A percentile compares a stretch with the other conserved stretches of the same genome.
phyloP scores from a whole-genome alignment of 192 early-diverging fungal genomes.

The Backusella australiensis region DNA sequence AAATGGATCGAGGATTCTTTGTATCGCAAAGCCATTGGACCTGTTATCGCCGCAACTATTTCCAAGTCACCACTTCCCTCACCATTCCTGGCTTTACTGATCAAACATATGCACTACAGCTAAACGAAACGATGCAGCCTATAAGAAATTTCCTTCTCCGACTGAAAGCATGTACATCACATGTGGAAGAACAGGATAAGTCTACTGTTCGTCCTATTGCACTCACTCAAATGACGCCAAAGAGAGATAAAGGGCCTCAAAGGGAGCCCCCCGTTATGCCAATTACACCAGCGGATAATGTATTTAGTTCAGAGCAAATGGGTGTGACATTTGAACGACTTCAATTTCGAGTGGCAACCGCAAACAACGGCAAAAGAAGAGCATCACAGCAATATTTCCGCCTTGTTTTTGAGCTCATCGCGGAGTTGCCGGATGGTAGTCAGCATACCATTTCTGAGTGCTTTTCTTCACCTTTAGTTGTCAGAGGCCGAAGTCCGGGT shows the following conservation, averaged over 20 bases:
- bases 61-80: slow-evolving; percentile 74
- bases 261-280: slow-evolving; percentile 12
- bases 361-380: slow-evolving; percentile 84
- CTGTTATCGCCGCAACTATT: slow-evolving; percentile 93
- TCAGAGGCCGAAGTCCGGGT: slow-evolving; percentile 85
- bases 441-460: slow-evolving; percentile 53
- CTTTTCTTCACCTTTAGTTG: slow-evolving; percentile 75
- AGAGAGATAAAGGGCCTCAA: slow-evolving; percentile 93
- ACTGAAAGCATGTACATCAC: slow-evolving; percentile 38
- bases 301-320: slow-evolving; percentile 26
- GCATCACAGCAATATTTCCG: slow-evolving; percentile 88
- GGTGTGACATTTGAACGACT: slow-evolving; percentile 79
- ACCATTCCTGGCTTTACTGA: slow-evolving; percentile 18
- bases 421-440: slow-evolving; percentile 53
- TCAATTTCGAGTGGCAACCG: slow-evolving; percentile 91
- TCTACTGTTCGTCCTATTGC: slow-evolving; percentile 68
- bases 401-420: slow-evolving; percentile 68
- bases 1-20: slow-evolving; percentile 15
- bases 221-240: slow-evolving; percentile 84
- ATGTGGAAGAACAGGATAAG: slow-evolving; percentile 59
- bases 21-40: slow-evolving; percentile 55
- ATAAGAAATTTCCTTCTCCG: slow-evolving; percentile 60
- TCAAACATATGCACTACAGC: slow-evolving; percentile 29
- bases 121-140: slow-evolving; percentile 50
- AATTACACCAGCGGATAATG: slow-evolving; percentile 16